Conservation (phyloP, 2,329 filamentous ascomycete genomes). For the Fusarium foetens region DNA sequence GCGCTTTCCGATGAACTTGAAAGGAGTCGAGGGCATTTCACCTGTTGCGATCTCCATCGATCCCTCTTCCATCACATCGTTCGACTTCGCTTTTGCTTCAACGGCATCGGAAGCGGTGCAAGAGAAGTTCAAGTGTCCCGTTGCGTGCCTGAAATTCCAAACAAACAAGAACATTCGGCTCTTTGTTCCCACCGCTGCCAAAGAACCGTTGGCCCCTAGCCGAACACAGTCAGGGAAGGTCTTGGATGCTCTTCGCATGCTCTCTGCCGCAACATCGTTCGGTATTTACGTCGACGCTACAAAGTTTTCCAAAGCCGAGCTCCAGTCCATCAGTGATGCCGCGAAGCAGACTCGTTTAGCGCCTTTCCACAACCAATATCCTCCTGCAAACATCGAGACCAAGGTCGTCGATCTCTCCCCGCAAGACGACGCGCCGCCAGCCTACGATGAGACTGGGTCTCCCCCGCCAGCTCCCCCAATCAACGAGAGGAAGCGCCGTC, state of each 20-base stretch:
- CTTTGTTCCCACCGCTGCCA: neutral
- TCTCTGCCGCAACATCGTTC: constrained; percentile 6
- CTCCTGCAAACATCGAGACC: neutral
- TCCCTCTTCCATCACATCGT: constrained; percentile 23
- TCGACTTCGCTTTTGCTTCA: neutral
- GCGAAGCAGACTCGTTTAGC: neutral
- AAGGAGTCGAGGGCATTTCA: constrained; percentile 9
- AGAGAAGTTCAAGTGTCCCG: constrained; percentile 2
- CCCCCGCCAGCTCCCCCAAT: constrained; percentile 5
- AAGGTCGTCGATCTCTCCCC: constrained; percentile 11
- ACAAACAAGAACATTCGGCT: neutral
- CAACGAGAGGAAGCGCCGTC: constrained; percentile 18
- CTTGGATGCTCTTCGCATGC: constrained; percentile 20
- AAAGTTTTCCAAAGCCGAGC: constrained; percentile 19
- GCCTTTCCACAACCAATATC: neutral
- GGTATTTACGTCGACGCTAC: constrained; percentile 19
- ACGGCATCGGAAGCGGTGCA: neutral
- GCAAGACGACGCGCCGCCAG: constrained; percentile 7
- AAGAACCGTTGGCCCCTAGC: constrained; percentile 10
- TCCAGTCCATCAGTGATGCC: constrained; percentile 12
- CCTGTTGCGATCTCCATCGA: neutral
- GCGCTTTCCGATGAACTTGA: constrained; percentile 18
- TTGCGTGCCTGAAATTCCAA: neutral
- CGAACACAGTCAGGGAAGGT: constrained; percentile 25
- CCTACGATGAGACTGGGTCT: constrained; percentile 5